phyloP scores from a whole-genome alignment of 2,329 filamentous ascomycete genomes.

The Sphaerulina vaccinii region DNA sequence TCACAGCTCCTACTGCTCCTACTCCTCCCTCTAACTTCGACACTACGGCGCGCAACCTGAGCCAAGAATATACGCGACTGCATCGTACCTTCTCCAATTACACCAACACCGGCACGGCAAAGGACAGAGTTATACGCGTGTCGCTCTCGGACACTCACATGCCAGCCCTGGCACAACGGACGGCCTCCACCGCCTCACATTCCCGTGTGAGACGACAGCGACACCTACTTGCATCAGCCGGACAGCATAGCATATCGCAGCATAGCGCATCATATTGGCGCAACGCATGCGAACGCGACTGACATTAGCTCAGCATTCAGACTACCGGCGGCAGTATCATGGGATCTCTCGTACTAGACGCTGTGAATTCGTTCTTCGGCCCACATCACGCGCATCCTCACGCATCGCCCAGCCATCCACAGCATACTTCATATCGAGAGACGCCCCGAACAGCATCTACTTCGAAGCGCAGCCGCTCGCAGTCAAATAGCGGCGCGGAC shows the following conservation, averaged over 20 bases:
- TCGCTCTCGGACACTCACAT: constrained; percentile 1
- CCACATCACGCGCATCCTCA: constrained; percentile 21
- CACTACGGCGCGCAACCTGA: too few species aligned
- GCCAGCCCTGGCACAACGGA: background rate
- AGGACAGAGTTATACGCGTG: background rate
- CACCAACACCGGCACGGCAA: background rate
- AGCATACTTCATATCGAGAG: constrained; percentile 30
- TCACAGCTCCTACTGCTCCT: background rate
- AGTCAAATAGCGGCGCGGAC: constrained; percentile 23
- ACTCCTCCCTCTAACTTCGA: too few species aligned
- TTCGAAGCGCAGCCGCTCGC: constrained; percentile 31
- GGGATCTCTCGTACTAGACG: constrained; percentile 66
- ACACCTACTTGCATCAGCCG: background rate
- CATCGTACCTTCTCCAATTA: background rate
- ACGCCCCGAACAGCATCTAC: constrained; percentile 26
- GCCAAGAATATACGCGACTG: too few species aligned
- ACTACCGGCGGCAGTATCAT: constrained; percentile 46
- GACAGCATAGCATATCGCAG: background rate
- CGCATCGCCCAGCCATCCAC: constrained; percentile 26
- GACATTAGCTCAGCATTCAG: constrained; percentile 18
- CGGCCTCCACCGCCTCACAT: background rate
- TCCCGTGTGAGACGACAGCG: background rate
- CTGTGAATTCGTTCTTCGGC: constrained; percentile 63
- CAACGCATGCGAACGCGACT: constrained; percentile 15
- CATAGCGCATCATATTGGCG: too few species aligned